Base-by-base conservation (phyloP, 495 filamentous ascomycete genomes). In the Aspergillus sclerotiicarbonarius region DNA sequence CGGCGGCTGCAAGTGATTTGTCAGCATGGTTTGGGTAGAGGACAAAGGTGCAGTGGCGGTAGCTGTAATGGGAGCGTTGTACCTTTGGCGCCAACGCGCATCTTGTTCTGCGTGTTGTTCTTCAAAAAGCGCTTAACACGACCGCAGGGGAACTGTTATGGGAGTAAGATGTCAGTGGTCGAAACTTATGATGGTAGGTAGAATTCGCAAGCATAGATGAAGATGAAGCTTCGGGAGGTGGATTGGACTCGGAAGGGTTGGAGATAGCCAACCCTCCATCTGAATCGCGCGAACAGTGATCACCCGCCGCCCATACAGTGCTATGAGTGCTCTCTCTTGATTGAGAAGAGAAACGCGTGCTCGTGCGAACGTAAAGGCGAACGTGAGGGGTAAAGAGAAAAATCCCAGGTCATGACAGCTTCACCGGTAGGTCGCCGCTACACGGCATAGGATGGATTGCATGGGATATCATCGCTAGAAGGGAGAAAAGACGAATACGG, bases 121-220 rank as follows among this genome's bases (percentile, higher is more conserved):
- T 97, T 97, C 70, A 98, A 80, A 81, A 97, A 96, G 79, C 94
- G 92, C 87, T 98, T 98, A 70, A 98, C 92, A 88, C 94, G 95
- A 77, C 94, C 94, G 72, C 94, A 98, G 41, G 94, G 94, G 79
- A 98, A 98, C 95, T 98, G 71, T n/a, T 12, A n/a, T n/a, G 58
- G 57, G 41, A 52, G 41, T 7, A 20, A 37, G 19, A 32, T 48
- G 58, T 70, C 56, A 71, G 66, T 49, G 0, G 45, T 5, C 25
- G 6, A 33, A 6, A 18, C 48, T 41, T 29, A 15, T 47, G 25
- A 33, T 21, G 5, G 48, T 21, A 54, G 19, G 15, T 8, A 33
- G 33, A 43, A 15, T 15, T 16, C 1, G 8, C 16, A 33, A 9
- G 19, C 44, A 56, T 33, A 18, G 10, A 35, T 35, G 1, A n/a